Percentiles rank a stretch among this genome's conserved stretches.
Evolutionary conservation across 352 stramenopile genomes (phyloP).

Genomic region (Globisporangium paroecandrum): DNA sequence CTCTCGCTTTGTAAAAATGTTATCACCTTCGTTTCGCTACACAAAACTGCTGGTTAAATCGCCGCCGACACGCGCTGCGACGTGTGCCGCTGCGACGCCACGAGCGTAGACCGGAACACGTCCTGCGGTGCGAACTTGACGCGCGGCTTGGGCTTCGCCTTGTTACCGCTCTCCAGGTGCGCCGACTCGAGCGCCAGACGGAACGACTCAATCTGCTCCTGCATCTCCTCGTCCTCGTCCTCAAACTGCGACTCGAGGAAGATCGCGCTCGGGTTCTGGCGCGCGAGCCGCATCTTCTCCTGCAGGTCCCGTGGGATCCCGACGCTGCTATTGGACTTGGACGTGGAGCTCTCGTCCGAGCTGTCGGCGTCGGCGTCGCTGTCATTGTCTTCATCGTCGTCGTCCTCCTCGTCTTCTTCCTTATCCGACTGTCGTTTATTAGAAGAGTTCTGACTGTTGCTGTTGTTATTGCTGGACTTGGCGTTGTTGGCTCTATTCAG

Average conservation of each 20-base stretch:
- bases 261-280: conserved; percentile 71
- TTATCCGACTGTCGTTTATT: conserved; percentile 10
- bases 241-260: conserved; percentile 82
- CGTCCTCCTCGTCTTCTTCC: conserved; percentile 23
- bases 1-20: not conserved
- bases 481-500: conserved; percentile 11
- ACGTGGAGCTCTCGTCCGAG: conserved; percentile 3
- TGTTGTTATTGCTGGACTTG: not conserved
- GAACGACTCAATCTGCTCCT: conserved; percentile 75
- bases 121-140: conserved; percentile 70
- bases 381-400: conserved; percentile 14
- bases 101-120: conserved; percentile 60
- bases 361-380: conserved; percentile 14
- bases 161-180: conserved; percentile 54
- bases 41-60: conserved; percentile 6
- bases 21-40: not conserved
- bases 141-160: conserved; percentile 58
- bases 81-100: conserved; percentile 22
- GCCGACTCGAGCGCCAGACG: conserved; percentile 72
- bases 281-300: conserved; percentile 63
- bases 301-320: conserved; percentile 33
- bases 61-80: conserved; percentile 18
- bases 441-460: not conserved
- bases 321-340: conserved; percentile 1
- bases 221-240: conserved; percentile 75